Conservation (phyloP, 371 early-diverging fungal species). For the Gilbertella persicaria region DNA sequence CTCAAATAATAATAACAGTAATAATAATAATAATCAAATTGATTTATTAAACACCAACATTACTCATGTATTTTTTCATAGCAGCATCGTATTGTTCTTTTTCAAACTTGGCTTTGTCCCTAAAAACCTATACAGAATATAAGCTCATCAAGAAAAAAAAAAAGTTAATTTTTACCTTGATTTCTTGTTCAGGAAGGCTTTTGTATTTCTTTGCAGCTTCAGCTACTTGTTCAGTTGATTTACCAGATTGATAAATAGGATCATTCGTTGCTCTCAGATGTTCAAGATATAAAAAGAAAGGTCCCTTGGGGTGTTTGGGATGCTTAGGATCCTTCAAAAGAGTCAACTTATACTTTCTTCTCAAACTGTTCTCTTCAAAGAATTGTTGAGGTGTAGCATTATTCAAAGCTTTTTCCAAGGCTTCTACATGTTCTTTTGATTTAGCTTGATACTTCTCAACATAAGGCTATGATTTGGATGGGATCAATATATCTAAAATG, state of each 20-base stretch:
- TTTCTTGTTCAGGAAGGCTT: conserved; percentile 1
- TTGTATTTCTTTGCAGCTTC: conserved; percentile 12
- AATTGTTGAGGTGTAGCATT: conserved; percentile 54
- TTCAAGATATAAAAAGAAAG: conserved; percentile 44
- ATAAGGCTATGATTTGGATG: conserved; percentile 26
- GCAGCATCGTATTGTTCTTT: not conserved
- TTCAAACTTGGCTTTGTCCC: not conserved
- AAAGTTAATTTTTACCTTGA: conserved; percentile 4
- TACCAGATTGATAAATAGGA: not conserved
- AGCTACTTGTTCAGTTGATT: not conserved
- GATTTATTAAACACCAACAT: too few species aligned
- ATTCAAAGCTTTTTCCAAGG: conserved; percentile 35
- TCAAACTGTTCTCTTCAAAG: conserved; percentile 50
- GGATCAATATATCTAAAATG: not conserved
- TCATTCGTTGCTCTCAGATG: conserved; percentile 16
- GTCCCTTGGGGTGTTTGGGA: conserved; percentile 57
- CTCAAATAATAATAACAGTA: too few species aligned
- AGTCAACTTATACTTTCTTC: conserved; percentile 46
- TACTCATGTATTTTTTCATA: not conserved
- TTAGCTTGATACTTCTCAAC: conserved; percentile 31
- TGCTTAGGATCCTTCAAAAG: conserved; percentile 62
- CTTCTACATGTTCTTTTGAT: conserved; percentile 24
- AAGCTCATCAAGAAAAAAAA: too few species aligned
- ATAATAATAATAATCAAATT: too few species aligned
- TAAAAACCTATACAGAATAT: not conserved